Percentiles rank a stretch among this genome's conserved stretches.
Evolutionary conservation across 164 flowering plant species (phyloP).

Genomic region (Saururus chinensis): DNA sequence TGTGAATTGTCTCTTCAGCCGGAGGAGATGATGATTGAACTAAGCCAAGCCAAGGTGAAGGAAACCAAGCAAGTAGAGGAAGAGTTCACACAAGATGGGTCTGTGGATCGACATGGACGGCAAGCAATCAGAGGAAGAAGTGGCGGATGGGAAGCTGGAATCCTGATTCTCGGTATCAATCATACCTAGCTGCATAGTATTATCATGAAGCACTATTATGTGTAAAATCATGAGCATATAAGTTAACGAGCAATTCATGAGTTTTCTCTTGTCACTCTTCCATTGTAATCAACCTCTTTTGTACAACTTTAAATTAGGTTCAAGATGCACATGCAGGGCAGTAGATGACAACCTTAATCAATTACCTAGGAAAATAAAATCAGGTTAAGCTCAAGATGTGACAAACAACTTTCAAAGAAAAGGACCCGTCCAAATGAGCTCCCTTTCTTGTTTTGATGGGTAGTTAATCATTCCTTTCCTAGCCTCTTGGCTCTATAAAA

Average conservation of each 20-base stretch:
- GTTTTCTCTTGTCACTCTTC: too few relatives aligned
- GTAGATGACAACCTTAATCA: too few relatives aligned
- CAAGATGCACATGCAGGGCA: too few relatives aligned
- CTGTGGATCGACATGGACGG: conserved; percentile 59
- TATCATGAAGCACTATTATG: too few relatives aligned
- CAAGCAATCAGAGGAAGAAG: conserved; percentile 56
- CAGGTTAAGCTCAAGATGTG: too few relatives aligned
- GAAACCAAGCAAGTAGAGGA: conserved; percentile 19
- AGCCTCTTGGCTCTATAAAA: neutral
- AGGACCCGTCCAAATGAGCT: too few relatives aligned
- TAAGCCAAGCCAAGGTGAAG: neutral
- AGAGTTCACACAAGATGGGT: conserved; percentile 68
- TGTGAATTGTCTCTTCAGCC: neutral
- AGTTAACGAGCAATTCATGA: too few relatives aligned
- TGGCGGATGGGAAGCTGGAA: conserved; percentile 78
- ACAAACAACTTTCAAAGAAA: too few relatives aligned
- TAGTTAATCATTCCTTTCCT: neutral
- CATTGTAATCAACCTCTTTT: too few relatives aligned
- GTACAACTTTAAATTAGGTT: too few relatives aligned
- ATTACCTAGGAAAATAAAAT: too few relatives aligned
- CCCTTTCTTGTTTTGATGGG: neutral
- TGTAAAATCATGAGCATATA: too few relatives aligned
- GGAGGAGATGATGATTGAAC: conserved; percentile 28
- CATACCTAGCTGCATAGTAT: neutral
- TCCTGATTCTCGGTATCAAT: conserved; percentile 51